Base-by-base conservation (phyloP, 257 asterid genomes). In the Primulina tabacum region DNA sequence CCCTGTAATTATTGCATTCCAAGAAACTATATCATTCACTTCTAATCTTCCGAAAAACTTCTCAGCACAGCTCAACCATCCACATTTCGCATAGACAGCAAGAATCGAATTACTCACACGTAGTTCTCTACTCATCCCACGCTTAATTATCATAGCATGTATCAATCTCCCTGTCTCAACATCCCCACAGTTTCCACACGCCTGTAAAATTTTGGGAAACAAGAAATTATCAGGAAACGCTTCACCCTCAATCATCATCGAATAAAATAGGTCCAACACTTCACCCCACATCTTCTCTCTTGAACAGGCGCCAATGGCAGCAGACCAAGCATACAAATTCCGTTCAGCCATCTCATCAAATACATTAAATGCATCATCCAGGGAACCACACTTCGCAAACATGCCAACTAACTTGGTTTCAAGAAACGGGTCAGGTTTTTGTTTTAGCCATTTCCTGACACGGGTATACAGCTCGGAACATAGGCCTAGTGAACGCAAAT, bases 1-100 rank as follows among this genome's bases (percentile, higher is more conserved):
- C 12, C 95, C 95, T 24, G 86, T 79, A n/a, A 91, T 82, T 37
- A 87, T 68, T 0, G 96, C 77, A 81, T 91, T 89, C 95, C 97
- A 89, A 64, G 96, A 84, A 24, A 89, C 93, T 58, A 69, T 67
- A 69, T 91, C 95, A 21, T 75, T 86, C 66, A 64, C 76, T 37
- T 68, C 75, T 90, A 86, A 84, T 64, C 82, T 75, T 35, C 73
- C 76, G 62, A 91, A 87, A 58, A 84, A 60, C 77, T 71, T 84
- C 79, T 80, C 75, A 0, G 93, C 95, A 18, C 67, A 78, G 73
- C 66, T 78, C 79, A 85, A 82, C 53, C 79, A 29, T 67, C 90
- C 84, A 35, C 89, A 86, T 82, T 89, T 91, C 6, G 90, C 87
- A 53, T 91, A 91, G 52, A 89, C 88, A 61, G 95, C 80, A 37